Conservation (phyloP, 2,329 filamentous ascomycete species). For the Clarireedia paspali region DNA sequence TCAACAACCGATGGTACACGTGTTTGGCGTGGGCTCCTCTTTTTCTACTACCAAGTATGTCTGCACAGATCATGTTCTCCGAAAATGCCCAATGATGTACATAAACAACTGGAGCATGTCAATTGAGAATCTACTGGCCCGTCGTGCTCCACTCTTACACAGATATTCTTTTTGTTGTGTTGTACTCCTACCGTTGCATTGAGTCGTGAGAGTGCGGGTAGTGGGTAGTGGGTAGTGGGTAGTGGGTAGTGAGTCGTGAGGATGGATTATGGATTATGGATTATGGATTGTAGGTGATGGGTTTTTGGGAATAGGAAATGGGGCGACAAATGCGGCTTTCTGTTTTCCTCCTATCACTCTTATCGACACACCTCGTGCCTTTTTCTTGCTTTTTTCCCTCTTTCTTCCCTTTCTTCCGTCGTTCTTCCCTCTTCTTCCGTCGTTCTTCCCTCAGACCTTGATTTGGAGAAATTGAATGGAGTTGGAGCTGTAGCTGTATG, state of each 20-base stretch:
- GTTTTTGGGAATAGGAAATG: too few relatives aligned
- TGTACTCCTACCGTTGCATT: neutral
- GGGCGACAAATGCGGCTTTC: conserved; percentile 1
- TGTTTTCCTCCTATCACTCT: neutral
- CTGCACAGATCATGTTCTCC: neutral
- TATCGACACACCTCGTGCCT: conserved; percentile 5
- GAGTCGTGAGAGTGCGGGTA: neutral
- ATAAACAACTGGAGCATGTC: conserved; percentile 7
- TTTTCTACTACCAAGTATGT: neutral
- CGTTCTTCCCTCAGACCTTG: too few relatives aligned
- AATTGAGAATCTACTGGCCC: neutral
- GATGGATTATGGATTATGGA: too few relatives aligned
- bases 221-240: too few relatives aligned
- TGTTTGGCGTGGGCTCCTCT: neutral
- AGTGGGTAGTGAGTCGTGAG: too few relatives aligned
- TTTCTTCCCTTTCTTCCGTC: too few relatives aligned
- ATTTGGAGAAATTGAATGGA: too few relatives aligned
- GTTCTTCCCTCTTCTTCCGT: too few relatives aligned
- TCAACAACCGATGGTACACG: neutral
- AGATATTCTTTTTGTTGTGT: conserved; percentile 1
- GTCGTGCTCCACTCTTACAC: conserved; percentile 1
- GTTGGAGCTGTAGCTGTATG: too few relatives aligned
- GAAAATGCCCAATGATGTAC: conserved; percentile 4
- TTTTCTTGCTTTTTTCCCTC: neutral
- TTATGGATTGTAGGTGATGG: too few relatives aligned